Evolutionary conservation across 1,139 yeast species (phyloP).

Genomic region (Geotrichum cucujoidarum): DNA sequence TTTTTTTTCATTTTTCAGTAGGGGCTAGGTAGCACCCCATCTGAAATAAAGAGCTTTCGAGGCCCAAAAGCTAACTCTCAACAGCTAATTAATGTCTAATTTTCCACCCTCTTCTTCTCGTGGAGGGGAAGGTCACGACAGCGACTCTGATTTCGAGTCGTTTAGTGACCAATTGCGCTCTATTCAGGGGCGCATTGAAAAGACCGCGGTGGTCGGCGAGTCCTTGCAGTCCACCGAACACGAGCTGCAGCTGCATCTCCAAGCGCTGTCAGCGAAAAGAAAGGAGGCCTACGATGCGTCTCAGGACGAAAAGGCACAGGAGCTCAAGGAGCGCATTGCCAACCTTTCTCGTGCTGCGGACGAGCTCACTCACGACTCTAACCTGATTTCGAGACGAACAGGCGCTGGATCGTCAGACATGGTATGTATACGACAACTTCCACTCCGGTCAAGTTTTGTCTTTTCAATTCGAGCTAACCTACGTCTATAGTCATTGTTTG

Average conservation of each 20-base stretch:
- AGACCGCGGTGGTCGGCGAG: conserved; percentile 18
- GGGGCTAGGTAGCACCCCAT: too few species aligned
- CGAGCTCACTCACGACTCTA: conserved; percentile 14
- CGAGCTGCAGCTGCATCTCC: conserved; percentile 18
- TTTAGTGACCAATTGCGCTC: conserved; percentile 15
- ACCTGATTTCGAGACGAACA: conserved; percentile 9
- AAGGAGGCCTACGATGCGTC: conserved; percentile 9
- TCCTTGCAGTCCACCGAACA: conserved; percentile 19
- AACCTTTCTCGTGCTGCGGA: conserved; percentile 14
- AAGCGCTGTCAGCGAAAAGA: conserved; percentile 11
- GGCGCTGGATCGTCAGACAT: conserved; percentile 9
- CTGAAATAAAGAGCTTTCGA: not conserved
- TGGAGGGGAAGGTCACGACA: conserved; percentile 8
- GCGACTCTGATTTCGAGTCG: conserved; percentile 11
- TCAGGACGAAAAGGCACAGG: conserved; percentile 14
- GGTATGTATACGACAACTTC: not conserved
- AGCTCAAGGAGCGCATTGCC: conserved; percentile 16
- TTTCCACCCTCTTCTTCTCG: conserved; percentile 10
- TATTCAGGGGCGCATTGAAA: conserved; percentile 18
- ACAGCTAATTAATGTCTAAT: conserved; percentile 14
- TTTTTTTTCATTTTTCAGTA: not conserved
- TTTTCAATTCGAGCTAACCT: too few species aligned
- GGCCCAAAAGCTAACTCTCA: too few species aligned
- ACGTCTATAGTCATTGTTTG: conserved; percentile 13
- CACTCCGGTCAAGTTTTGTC: not conserved